Percentiles rank a stretch among this genome's conserved stretches.
These are phyloP conservation scores for Eremomyces bilateralis DNA, from an alignment of 495 filamentous ascomycete species.

Conservation along the genomic window DNA sequence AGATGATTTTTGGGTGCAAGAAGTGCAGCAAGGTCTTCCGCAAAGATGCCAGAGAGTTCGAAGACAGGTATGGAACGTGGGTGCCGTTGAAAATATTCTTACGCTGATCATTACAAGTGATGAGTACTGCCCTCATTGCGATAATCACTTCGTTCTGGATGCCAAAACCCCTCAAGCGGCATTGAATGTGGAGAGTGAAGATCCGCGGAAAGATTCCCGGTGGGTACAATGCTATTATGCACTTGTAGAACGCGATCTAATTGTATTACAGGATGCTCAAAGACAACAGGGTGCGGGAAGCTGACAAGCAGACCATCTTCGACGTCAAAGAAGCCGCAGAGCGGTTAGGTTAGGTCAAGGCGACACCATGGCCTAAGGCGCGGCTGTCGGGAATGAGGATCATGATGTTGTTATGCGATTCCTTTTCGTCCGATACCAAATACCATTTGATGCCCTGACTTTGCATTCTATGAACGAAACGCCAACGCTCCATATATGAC, in stretches of 20 bases:
- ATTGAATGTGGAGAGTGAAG: slow-evolving; percentile 72
- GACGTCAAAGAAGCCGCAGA: slow-evolving; percentile 49
- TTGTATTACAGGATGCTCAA: slow-evolving; percentile 59
- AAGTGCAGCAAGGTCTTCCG: slow-evolving; percentile 97
- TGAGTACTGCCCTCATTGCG: slow-evolving; percentile 98
- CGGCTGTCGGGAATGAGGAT: too few relatives aligned
- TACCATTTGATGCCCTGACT: neutral
- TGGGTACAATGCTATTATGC: slow-evolving; percentile 8
- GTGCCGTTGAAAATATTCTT: too few relatives aligned
- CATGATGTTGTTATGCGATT: neutral
- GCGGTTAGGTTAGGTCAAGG: slow-evolving; percentile 62
- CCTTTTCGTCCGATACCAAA: neutral
- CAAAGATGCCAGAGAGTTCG: slow-evolving; percentile 76
- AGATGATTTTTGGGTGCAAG: slow-evolving; percentile 92
- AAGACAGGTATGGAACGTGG: slow-evolving; percentile 44
- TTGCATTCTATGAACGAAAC: slow-evolving; percentile 6
- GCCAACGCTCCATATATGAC: slow-evolving; percentile 12
- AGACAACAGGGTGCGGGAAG: slow-evolving; percentile 57
- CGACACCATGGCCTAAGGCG: too few relatives aligned
- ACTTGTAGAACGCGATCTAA: slow-evolving; percentile 1
- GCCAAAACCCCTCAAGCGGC: slow-evolving; percentile 60
- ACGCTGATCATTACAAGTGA: too few relatives aligned
- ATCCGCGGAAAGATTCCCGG: slow-evolving; percentile 58
- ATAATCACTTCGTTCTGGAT: slow-evolving; percentile 92
- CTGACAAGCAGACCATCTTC: slow-evolving; percentile 39